These are phyloP conservation scores for Panicum miliaceum DNA, from an alignment of 176 grass and related monocot species.

Conservation along the genomic window DNA sequence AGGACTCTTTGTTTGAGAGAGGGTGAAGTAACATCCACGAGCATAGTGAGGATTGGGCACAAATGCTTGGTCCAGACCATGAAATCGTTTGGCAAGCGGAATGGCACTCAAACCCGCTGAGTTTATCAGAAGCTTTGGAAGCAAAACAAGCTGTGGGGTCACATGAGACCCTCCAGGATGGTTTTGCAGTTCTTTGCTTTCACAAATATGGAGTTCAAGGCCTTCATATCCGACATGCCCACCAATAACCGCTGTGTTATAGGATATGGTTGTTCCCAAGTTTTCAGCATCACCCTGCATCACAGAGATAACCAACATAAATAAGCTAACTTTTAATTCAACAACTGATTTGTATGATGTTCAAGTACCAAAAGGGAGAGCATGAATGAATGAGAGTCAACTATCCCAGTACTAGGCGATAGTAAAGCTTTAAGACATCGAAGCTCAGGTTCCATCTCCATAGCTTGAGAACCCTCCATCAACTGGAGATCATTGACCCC, in stretches of 20 bases:
- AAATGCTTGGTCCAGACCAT: slow-evolving; percentile 58
- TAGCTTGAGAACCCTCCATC: slow-evolving; percentile 73
- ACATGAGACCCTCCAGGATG: slow-evolving; percentile 41
- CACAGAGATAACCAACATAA: slow-evolving; percentile 28
- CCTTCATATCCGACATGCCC: slow-evolving; percentile 65
- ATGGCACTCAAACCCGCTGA: slow-evolving; percentile 90
- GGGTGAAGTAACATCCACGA: slow-evolving; percentile 88
- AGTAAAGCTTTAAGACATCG: slow-evolving; percentile 77
- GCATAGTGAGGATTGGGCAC: slow-evolving; percentile 75
- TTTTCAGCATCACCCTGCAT: slow-evolving; percentile 91
- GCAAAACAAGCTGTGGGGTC: slow-evolving; percentile 63
- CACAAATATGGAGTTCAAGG: slow-evolving; percentile 71
- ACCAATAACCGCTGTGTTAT: slow-evolving; percentile 69
- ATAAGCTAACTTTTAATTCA: background rate
- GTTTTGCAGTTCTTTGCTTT: slow-evolving; percentile 63
- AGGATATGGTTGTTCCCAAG: slow-evolving; percentile 67
- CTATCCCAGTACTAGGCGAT: slow-evolving; percentile 85
- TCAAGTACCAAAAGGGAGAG: slow-evolving; percentile 84
- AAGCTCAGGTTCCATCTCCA: slow-evolving; percentile 87
- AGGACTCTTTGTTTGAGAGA: slow-evolving; percentile 74
- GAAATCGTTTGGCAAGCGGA: slow-evolving; percentile 85
- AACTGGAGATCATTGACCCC: slow-evolving; percentile 80
- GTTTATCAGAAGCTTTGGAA: slow-evolving; percentile 83
- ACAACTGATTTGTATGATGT: background rate
- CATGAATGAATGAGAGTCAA: slow-evolving; percentile 93